These are phyloP conservation scores for Bipolaris victoriae DNA, from an alignment of 2,329 filamentous ascomycete species.

Conservation along the genomic window DNA sequence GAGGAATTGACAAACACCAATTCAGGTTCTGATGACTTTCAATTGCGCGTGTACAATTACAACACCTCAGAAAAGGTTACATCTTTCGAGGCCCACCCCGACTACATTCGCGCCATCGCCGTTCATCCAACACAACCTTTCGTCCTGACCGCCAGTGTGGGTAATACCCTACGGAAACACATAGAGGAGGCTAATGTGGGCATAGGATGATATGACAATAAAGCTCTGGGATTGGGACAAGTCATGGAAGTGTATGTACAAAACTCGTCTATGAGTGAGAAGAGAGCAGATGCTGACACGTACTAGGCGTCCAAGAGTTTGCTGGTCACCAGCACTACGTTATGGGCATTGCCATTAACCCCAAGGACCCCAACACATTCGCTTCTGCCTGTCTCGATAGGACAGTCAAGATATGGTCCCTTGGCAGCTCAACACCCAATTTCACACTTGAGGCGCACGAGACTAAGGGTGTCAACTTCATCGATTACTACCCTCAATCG, in stretches of 20 bases:
- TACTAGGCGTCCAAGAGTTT: conserved; percentile 76
- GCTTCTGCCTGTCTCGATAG: conserved; percentile 94
- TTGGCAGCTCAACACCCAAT: conserved; percentile 92
- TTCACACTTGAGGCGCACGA: conserved; percentile 97
- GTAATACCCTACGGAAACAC: conserved; percentile 16
- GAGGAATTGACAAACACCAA: conserved; percentile 28
- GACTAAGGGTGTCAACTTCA: conserved; percentile 96
- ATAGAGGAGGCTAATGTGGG: conserved; percentile 28
- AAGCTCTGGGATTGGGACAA: conserved; percentile 99
- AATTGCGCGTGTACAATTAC: conserved; percentile 87
- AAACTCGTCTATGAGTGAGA: not conserved
- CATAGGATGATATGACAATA: conserved; percentile 61
- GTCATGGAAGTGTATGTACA: conserved; percentile 79
- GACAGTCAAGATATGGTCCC: conserved; percentile 97
- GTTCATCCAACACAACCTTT: conserved; percentile 96
- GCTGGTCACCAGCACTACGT: conserved; percentile 97
- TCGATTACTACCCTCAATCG: conserved; percentile 79
- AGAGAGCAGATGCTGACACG: conserved; percentile 26
- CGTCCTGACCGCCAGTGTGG: conserved; percentile 82
- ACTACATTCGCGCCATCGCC: conserved; percentile 96
- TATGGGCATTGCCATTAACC: conserved; percentile 96
- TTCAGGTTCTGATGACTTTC: conserved; percentile 80
- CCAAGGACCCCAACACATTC: conserved; percentile 80
- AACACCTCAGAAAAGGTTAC: conserved; percentile 99
- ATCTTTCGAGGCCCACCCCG: conserved; percentile 94